phyloP scores from a whole-genome alignment of 345 rosid species.

The Firmiana major region DNA sequence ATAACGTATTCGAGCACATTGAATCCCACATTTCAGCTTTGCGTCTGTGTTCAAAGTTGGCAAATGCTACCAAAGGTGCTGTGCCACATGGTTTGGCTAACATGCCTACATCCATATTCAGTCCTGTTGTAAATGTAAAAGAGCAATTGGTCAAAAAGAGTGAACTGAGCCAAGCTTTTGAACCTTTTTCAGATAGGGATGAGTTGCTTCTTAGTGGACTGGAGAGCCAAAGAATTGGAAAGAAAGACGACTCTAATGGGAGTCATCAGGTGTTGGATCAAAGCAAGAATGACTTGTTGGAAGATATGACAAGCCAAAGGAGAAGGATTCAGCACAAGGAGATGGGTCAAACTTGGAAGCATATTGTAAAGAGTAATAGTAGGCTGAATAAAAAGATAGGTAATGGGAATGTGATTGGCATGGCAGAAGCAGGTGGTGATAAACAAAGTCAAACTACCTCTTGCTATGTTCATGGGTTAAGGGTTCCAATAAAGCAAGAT shows the following conservation, averaged over 20 bases:
- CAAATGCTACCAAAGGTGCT: conserved; percentile 2
- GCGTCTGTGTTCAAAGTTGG: conserved; percentile 23
- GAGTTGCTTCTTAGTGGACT: background rate
- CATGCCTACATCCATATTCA: background rate
- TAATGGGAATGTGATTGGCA: conserved; percentile 1
- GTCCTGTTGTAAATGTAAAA: conserved; percentile 1
- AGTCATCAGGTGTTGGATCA: conserved; percentile 1
- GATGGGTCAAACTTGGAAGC: conserved; percentile 3
- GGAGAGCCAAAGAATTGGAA: background rate
- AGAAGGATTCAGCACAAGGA: conserved; percentile 19
- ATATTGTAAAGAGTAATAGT: conserved; percentile 14
- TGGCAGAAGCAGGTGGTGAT: background rate
- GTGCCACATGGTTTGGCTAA: background rate
- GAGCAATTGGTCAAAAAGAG: background rate
- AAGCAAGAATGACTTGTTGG: background rate
- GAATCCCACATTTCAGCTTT: conserved; percentile 39
- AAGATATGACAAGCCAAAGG: background rate
- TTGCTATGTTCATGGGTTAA: conserved; percentile 20
- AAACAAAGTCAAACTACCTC: background rate
- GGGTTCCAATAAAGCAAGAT: conserved; percentile 16
- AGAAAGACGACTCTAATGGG: background rate
- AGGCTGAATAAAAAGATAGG: background rate
- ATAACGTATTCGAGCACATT: conserved; percentile 35
- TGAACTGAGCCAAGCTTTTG: background rate
- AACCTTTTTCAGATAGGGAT: background rate